Conservation (phyloP, 2,329 filamentous ascomycete species). For the Beauveria asiatica region DNA sequence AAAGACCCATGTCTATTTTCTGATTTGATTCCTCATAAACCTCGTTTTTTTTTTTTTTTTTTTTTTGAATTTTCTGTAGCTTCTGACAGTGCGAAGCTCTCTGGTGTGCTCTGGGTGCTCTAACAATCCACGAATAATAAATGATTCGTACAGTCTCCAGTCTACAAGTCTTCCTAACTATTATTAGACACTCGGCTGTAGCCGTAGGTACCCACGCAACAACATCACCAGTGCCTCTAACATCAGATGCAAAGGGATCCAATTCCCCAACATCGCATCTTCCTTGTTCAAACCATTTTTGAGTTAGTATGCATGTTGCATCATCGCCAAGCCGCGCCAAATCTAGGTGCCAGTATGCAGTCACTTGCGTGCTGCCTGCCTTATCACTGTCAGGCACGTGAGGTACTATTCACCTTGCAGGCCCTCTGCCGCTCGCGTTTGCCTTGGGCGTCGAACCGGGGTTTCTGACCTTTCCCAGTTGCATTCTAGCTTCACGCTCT, state of each 20-base stretch:
- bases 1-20: no score
- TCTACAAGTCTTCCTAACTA: background rate
- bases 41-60: no score
- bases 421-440: background rate
- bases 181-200: conserved; percentile 1
- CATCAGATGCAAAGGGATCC: background rate
- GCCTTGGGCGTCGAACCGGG: background rate
- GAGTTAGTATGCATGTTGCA: background rate
- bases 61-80: no score
- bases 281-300: background rate
- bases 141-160: background rate
- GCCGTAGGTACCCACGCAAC: background rate
- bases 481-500: background rate
- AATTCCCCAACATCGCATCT: background rate
- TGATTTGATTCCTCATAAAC: no score
- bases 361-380: conserved; percentile 1
- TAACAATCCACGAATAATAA: no score
- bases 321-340: background rate
- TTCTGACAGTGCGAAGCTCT: no score
- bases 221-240: background rate
- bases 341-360: background rate
- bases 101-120: background rate
- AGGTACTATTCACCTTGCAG: conserved; percentile 6
- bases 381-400: conserved; percentile 7
- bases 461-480: background rate